phyloP scores from a whole-genome alignment of 441 rosid genomes.

The Bruguiera hainesii region DNA sequence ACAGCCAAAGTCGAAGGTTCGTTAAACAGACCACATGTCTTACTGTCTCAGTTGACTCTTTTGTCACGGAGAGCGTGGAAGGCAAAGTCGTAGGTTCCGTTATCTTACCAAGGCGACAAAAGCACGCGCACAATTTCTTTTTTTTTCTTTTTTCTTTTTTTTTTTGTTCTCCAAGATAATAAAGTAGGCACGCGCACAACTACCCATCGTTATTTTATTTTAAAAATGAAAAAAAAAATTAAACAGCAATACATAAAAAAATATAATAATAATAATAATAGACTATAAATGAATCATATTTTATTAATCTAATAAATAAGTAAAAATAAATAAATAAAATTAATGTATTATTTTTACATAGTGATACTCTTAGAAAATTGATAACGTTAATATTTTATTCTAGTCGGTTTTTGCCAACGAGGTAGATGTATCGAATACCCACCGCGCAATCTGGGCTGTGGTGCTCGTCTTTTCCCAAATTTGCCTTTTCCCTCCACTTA shows the following conservation, averaged over 20 bases:
- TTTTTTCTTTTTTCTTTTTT: slow-evolving; percentile 25
- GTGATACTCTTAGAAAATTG: not conserved
- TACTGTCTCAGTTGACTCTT: too few species aligned
- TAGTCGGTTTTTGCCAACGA: slow-evolving; percentile 8
- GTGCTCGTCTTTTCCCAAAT: not conserved
- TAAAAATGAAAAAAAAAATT: not conserved
- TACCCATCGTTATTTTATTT: not conserved
- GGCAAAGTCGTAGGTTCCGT: not conserved
- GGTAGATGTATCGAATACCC: slow-evolving; percentile 11
- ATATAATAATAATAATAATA: too few species aligned
- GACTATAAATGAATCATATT: too few species aligned
- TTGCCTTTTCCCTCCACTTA: not conserved
- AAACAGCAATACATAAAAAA: not conserved
- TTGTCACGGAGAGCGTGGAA: too few species aligned
- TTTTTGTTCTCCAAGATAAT: slow-evolving; percentile 6
- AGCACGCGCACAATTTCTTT: slow-evolving; percentile 37
- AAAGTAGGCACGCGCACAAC: slow-evolving; percentile 21
- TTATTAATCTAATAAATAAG: too few species aligned
- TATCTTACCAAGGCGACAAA: slow-evolving; percentile 21
- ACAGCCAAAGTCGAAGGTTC: too few species aligned
- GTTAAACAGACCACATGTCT: too few species aligned
- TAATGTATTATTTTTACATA: too few species aligned
- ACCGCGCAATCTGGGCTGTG: slow-evolving; percentile 14
- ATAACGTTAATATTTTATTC: not conserved
- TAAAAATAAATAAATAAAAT: too few species aligned